Conservation (phyloP, 768 basidiomycete genomes). For the Agrocybe pediades region DNA sequence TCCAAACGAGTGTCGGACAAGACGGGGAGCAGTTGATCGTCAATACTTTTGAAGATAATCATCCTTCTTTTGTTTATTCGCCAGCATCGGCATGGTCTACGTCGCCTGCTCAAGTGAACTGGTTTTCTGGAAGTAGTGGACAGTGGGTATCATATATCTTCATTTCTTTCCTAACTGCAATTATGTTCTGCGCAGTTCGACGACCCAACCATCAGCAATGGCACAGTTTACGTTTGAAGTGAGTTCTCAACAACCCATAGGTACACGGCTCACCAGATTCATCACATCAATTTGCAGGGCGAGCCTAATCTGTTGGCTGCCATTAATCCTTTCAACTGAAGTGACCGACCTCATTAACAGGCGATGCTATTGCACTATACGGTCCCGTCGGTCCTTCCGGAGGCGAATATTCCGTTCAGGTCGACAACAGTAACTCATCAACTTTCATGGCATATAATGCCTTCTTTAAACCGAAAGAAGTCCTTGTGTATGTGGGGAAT, state of each 20-base stretch:
- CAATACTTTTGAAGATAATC: constrained; percentile 30
- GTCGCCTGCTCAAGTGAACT: constrained; percentile 28
- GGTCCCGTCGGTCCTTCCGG: constrained; percentile 15
- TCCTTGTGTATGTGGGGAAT: constrained; percentile 14
- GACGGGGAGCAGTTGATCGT: constrained; percentile 20
- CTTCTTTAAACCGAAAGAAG: constrained; percentile 10
- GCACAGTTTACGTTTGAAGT: neutral
- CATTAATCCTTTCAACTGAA: neutral
- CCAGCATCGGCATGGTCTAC: constrained; percentile 33
- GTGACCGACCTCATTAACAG: neutral
- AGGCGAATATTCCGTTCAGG: constrained; percentile 8
- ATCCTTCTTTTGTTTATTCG: constrained; percentile 39
- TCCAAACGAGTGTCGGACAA: constrained; percentile 17
- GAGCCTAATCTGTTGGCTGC: no score
- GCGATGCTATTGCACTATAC: constrained; percentile 18
- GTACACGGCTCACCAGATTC: neutral
- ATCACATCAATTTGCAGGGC: neutral
- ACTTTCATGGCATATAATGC: constrained; percentile 7
- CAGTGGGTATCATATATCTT: constrained; percentile 34
- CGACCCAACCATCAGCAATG: neutral
- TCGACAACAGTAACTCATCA: constrained; percentile 4
- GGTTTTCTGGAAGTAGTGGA: constrained; percentile 43
- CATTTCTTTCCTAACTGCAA: neutral
- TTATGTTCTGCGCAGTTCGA: neutral
- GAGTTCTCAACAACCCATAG: neutral